A percentile compares a stretch with the other conserved stretches of the same genome.
These are phyloP conservation scores for Dissophora ornata DNA, from an alignment of 192 early-diverging fungal species.

Conservation along the genomic window DNA sequence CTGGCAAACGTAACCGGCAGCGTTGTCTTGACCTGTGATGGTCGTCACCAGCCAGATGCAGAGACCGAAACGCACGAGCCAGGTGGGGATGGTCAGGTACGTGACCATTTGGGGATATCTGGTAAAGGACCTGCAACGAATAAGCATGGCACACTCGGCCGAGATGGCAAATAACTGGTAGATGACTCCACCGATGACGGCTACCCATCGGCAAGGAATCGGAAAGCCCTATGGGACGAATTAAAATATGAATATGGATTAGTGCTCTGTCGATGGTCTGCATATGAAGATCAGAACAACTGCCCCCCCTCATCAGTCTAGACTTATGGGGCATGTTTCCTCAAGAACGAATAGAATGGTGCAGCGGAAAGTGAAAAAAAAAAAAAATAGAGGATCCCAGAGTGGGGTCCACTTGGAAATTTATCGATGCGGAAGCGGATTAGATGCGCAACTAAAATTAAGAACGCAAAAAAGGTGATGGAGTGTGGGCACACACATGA, in stretches of 20 bases:
- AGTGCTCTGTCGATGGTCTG: no score
- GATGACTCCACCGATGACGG: constrained; percentile 47
- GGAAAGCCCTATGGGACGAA: constrained; percentile 34
- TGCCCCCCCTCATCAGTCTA: no score
- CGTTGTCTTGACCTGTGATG: constrained; percentile 22
- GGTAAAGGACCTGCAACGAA: constrained; percentile 43
- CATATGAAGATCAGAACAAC: no score
- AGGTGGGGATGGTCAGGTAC: constrained; percentile 45
- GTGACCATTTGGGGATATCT: constrained; percentile 37
- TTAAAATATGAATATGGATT: background rate
- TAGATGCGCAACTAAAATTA: no score
- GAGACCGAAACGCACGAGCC: constrained; percentile 36
- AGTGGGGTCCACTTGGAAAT: no score
- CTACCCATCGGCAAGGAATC: constrained; percentile 44
- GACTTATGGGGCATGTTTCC: no score
- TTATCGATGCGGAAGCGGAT: no score
- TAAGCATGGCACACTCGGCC: constrained; percentile 51
- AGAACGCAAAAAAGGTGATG: no score
- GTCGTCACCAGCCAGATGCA: constrained; percentile 49
- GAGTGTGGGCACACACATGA: no score
- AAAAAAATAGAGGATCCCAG: no score
- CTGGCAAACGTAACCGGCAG: constrained; percentile 20
- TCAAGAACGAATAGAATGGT: no score
- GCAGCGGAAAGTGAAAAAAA: no score
- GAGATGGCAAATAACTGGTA: constrained; percentile 52